These are phyloP conservation scores for Macrolepiota fuliginosa DNA, from an alignment of 768 basidiomycete genomes.

Conservation along the genomic window DNA sequence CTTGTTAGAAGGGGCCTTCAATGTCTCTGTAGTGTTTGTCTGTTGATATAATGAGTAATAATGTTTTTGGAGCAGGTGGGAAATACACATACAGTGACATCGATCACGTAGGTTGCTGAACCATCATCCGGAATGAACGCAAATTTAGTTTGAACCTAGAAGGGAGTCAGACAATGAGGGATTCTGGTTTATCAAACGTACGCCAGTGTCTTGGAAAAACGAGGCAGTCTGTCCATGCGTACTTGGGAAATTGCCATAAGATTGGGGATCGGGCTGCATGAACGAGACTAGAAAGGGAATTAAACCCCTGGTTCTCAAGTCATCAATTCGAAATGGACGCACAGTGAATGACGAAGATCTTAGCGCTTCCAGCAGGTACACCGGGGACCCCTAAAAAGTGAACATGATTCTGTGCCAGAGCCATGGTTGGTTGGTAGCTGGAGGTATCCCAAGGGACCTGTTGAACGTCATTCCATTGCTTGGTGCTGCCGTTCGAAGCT, in stretches of 20 bases:
- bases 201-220: constrained; percentile 58
- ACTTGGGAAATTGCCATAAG: constrained; percentile 68
- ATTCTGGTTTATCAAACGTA: constrained; percentile 25
- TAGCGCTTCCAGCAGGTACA: constrained; percentile 51
- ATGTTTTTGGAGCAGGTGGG: not conserved
- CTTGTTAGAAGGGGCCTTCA: constrained; percentile 59
- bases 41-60: constrained; percentile 20
- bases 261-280: constrained; percentile 64
- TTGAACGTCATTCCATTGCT: constrained; percentile 66
- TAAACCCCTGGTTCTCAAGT: not conserved
- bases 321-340: constrained; percentile 19
- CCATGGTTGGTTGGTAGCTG: constrained; percentile 60
- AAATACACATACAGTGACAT: constrained; percentile 50
- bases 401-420: constrained; percentile 72
- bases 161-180: not conserved
- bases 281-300: constrained; percentile 49
- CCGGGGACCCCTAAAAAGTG: constrained; percentile 66
- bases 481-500: constrained; percentile 51
- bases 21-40: constrained; percentile 62
- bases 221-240: constrained; percentile 66
- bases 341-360: constrained; percentile 80
- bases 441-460: constrained; percentile 34
- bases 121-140: constrained; percentile 76
- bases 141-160: constrained; percentile 66
- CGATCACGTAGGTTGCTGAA: constrained; percentile 67